Evolutionary conservation across 768 basidiomycete species (phyloP).

Genomic region (Lactarius tabidus): DNA sequence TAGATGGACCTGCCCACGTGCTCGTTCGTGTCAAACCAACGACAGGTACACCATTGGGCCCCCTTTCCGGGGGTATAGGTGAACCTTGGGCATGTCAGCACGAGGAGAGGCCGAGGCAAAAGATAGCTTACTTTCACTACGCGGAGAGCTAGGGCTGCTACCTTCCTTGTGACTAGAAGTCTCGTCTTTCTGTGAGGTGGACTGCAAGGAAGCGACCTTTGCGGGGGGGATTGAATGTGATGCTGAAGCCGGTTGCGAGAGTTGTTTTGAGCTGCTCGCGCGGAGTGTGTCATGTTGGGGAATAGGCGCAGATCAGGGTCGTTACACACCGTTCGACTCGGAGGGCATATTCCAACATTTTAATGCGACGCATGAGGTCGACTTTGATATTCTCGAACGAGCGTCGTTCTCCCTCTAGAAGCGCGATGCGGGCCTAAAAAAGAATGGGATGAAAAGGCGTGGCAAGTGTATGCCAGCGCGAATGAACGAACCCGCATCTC

Average conservation of each 20-base stretch:
- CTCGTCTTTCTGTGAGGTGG: constrained; percentile 65
- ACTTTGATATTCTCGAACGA: constrained; percentile 97
- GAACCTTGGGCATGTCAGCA: constrained; percentile 49
- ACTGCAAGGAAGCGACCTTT: constrained; percentile 62
- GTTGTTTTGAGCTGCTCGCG: constrained; percentile 69
- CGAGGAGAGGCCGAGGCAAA: constrained; percentile 14
- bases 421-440: constrained; percentile 85
- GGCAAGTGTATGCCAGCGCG: constrained; percentile 23
- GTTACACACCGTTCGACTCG: constrained; percentile 87
- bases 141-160: constrained; percentile 77
- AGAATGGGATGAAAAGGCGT: constrained; percentile 26
- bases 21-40: constrained; percentile 47
- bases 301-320: constrained; percentile 18
- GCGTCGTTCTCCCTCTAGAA: constrained; percentile 93
- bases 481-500: constrained; percentile 86
- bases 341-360: constrained; percentile 98
- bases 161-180: constrained; percentile 69
- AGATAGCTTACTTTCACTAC: constrained; percentile 65
- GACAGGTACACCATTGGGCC: constrained; percentile 37
- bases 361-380: constrained; percentile 93
- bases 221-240: constrained; percentile 54
- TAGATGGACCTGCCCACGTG: constrained; percentile 48
- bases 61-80: constrained; percentile 62
- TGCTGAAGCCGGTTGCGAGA: constrained; percentile 46
- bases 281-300: constrained; percentile 33